Evolutionary conservation across 192 early-diverging fungal species (phyloP), one percentile per base, ranked within the genome.

Genomic region (Coemansia sp.): DNA sequence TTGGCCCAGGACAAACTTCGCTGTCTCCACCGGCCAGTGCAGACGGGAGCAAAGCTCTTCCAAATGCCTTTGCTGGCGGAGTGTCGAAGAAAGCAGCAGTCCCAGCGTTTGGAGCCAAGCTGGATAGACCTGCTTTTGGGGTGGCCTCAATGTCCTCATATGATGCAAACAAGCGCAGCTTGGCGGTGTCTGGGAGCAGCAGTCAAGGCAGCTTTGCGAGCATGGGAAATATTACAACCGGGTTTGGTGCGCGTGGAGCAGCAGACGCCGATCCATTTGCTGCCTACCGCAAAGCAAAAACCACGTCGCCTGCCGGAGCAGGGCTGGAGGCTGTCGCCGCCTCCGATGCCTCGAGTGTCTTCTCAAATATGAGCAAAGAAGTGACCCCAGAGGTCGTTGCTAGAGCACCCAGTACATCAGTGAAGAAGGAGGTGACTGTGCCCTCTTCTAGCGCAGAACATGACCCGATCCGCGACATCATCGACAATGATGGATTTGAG

Each of bases 111-210:
- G 75, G 75, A 5, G 13, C 44, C 13, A 71, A 68, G 29, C 41
- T 77, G 38, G 68, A 64, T 33, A 62, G 65, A 20, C 75, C 75
- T 20, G 75, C 62, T 20, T 77, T 77, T 67, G 75, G 75, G 9
- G 65, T 77, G 13, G 57, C 57, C 1, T 77, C 75, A 19, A 71
- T 71, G 68, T 64, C 75, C 6, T 61, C 55, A 25, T 62, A 55
- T 57, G 62, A 52, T 23, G 54, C 53, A 54, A 54, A 54, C 31
- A 62, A 52, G 50, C 45, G 60, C 37, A 42, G 19, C 11, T 53
- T 30, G 50, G 40, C 52, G 8, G n/a, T 38, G 17, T 29, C 42
- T 4, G 50, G 17, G 14, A 36, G 14, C 8, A 5, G 13, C 45
- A n/a, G n/a, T n/a, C 45, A 48, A 19, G 41, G 52, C 22, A 28